Evolutionary conservation across 2,329 filamentous ascomycete genomes (phyloP), one percentile per base, ranked within the genome.

Genomic region (Talaromyces islandicus): DNA sequence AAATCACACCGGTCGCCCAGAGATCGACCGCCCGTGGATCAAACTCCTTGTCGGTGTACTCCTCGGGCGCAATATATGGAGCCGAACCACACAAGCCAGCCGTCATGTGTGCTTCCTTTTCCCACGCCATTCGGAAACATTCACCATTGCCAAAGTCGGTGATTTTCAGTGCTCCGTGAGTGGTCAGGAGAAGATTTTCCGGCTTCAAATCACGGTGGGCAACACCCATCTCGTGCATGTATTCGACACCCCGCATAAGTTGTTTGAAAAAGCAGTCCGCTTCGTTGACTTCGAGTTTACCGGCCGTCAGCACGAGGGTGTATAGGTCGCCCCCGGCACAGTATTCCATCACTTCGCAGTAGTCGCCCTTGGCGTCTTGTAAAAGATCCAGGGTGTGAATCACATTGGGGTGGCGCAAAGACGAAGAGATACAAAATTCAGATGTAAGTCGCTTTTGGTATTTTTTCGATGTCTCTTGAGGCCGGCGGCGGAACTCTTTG

Each of bases 121-220:
- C 94, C 94, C 94, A 99, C 2, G 94, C 94, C 93, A 97, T 97
- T 59, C 94, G 89, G 83, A 99, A 99, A 76, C 94, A 99, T 76
- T 99, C 94, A 69, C 94, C 94, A 69, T 99, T 99, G 64, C 94
- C 94, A 68, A 99, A 99, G 74, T 99, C 94, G 29, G 94, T 97
- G 65, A 99, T 99, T 72, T 99, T 99, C 67, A 99, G 85, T 14
- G 87, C 90, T 60, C 94, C 94, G 65, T 92, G 91, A 0, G 90
- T 94, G 4, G 94, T 99, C 59, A 99, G 82, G 0, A 99, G 86
- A 12, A 99, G 83, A 67, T 99, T 99, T 75, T 99, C 94, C 0
- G 94, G 94, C 76, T 99, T 99, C 52, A 99, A 79, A 70, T 99
- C 94, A 63, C 94, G 90, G 74, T 99, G 94, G 12, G 94, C 93